phyloP scores from a whole-genome alignment of 2,329 filamentous ascomycete genomes.

The Fusarium subtropicale region DNA sequence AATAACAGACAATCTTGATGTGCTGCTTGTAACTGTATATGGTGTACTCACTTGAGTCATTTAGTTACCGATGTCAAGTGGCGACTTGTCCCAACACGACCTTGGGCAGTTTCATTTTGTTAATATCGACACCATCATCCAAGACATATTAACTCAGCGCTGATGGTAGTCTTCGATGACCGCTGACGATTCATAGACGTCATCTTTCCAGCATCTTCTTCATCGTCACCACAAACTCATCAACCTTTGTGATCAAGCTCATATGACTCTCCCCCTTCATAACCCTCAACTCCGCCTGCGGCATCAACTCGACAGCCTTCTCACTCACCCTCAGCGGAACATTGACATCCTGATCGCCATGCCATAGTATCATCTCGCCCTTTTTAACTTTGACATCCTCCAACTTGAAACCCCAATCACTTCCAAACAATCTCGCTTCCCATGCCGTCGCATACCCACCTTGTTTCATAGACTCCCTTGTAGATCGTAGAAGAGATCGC shows the following conservation, averaged over 20 bases:
- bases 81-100: background rate
- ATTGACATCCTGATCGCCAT: conserved; percentile 25
- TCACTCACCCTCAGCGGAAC: conserved; percentile 20
- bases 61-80: background rate
- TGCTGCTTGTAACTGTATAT: background rate
- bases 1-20: background rate
- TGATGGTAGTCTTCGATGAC: rapidly evolving
- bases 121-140: no score
- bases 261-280: conserved; percentile 30
- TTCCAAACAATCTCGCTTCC: conserved; percentile 26
- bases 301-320: conserved; percentile 14
- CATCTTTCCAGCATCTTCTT: conserved; percentile 13
- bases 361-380: conserved; percentile 28
- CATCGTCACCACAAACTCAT: conserved; percentile 3
- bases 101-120: no score
- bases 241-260: conserved; percentile 17
- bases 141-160: no score
- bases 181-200: background rate
- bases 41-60: no score
- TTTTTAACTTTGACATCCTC: conserved; percentile 26
- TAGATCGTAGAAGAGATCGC: background rate
- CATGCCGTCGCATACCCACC: conserved; percentile 20
- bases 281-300: conserved; percentile 16
- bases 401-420: conserved; percentile 28
- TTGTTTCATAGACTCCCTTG: conserved; percentile 16